Evolutionary conservation across 2,329 filamentous ascomycete genomes (phyloP), one percentile per base, ranked within the genome.

Genomic region (Pseudogymnoascus pannorum): DNA sequence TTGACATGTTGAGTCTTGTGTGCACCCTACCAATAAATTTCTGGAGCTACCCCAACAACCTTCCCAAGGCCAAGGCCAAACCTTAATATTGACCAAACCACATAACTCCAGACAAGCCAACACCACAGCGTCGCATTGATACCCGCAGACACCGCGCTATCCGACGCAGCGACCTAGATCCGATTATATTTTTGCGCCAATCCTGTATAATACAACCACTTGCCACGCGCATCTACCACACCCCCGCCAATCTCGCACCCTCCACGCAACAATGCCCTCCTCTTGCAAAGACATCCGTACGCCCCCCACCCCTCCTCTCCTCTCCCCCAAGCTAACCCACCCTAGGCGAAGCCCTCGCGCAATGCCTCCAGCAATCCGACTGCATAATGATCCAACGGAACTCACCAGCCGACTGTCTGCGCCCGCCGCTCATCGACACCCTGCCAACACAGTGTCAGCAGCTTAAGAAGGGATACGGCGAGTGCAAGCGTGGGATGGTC

Each of bases 271-370:
- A 60, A 96, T 97, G 94, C 92, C 93, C 62, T 92, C 89, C 75
- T 97, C 93, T 65, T 99, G 94, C 79, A 91, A 92, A 85, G 93
- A 97, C 76, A 90, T 99, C 73, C 87, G 93, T 97, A 83, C 11
- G 18, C 51, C 38, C 44, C 48, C 48, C 33, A 36, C 9, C 20
- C 14, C 16, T 62, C 64, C 48, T 62, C 38, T n/a, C 33, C 35
- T 60, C 35, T 51, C 26, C 26, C 22, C 57, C 14, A 61, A 54
- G 40, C 40, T 31, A 38, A 48, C 22, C 20, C 4, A 22, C n/a
- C 58, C 65, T 74, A 97, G 93, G 93, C 76, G 87, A 89, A 65
- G 94, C 94, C 18, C 85, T 99, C 71, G 94, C 94, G 65, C 82
- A 91, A 79, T 99, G 94, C 78, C 91, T 99, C 67, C 92, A 97